Conservation (phyloP, 306 rosid genomes). For the Malus asiatica region DNA sequence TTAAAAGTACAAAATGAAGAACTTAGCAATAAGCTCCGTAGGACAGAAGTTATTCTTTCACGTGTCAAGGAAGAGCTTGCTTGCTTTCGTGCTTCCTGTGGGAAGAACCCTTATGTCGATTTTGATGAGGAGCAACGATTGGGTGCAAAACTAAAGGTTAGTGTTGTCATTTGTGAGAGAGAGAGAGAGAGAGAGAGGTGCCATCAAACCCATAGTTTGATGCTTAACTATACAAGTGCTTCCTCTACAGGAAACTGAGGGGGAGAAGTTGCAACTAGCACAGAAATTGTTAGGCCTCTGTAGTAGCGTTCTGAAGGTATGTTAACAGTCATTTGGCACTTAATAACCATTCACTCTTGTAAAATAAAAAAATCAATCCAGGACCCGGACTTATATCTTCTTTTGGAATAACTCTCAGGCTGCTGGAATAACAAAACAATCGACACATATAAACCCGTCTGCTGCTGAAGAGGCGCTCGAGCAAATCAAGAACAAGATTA, state of each 20-base stretch:
- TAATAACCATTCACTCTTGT: background rate
- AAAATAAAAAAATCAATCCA: background rate
- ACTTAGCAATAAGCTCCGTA: slow-evolving; percentile 53
- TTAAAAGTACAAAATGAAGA: slow-evolving; percentile 67
- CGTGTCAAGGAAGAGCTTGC: slow-evolving; percentile 69
- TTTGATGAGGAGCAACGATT: slow-evolving; percentile 75
- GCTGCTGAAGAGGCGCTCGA: slow-evolving; percentile 72
- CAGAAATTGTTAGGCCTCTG: slow-evolving; percentile 63
- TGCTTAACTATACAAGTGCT: slow-evolving; percentile 16
- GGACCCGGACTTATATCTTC: background rate
- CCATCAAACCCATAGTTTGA: background rate
- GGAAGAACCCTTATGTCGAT: slow-evolving; percentile 36
- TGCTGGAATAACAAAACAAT: slow-evolving; percentile 67
- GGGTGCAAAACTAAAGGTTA: slow-evolving; percentile 62
- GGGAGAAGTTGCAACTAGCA: slow-evolving; percentile 72
- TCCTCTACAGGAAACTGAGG: slow-evolving; percentile 55
- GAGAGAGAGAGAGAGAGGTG: background rate
- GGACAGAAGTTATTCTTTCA: slow-evolving; percentile 42
- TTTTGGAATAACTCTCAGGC: slow-evolving; percentile 39
- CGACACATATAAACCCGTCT: slow-evolving; percentile 44
- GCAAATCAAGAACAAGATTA: slow-evolving; percentile 41
- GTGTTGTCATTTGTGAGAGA: background rate
- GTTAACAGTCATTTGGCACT: background rate
- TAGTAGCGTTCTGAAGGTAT: slow-evolving; percentile 65
- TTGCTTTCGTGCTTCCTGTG: slow-evolving; percentile 47